Evolutionary conservation across 495 filamentous ascomycete species (phyloP).

Genomic region (Rostrohypoxylon terebratum): DNA sequence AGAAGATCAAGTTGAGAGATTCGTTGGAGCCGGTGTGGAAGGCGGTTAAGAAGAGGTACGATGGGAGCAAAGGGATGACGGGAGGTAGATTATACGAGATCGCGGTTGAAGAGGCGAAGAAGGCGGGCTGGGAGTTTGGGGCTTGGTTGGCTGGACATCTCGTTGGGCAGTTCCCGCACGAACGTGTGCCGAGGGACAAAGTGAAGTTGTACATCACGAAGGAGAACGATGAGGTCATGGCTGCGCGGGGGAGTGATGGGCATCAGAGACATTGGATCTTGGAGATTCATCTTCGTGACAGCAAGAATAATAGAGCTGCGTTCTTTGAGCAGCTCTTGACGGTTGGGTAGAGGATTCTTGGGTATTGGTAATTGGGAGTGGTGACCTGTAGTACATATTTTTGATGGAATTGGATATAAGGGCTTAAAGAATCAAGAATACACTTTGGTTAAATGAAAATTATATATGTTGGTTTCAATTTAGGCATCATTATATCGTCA

Average conservation of each 20-base stretch:
- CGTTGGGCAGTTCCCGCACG: slow-evolving; percentile 54
- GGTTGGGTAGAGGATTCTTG: slow-evolving; percentile 34
- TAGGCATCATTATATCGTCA: no score
- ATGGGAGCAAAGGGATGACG: slow-evolving; percentile 55
- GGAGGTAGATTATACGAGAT: slow-evolving; percentile 58
- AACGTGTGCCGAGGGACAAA: slow-evolving; percentile 62
- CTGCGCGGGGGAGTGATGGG: slow-evolving; percentile 52
- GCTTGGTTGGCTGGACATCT: slow-evolving; percentile 60
- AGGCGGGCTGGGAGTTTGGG: slow-evolving; percentile 57
- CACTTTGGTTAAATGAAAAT: no score
- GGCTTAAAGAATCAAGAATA: no score
- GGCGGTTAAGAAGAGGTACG: slow-evolving; percentile 53
- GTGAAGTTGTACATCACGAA: slow-evolving; percentile 56
- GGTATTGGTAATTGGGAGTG: neutral
- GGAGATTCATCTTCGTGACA: slow-evolving; percentile 63
- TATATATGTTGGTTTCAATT: no score
- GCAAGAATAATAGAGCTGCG: slow-evolving; percentile 50
- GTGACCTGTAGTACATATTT: no score
- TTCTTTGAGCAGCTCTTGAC: slow-evolving; percentile 63
- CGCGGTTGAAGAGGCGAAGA: slow-evolving; percentile 44
- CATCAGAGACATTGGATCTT: slow-evolving; percentile 63
- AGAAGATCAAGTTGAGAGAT: slow-evolving; percentile 59
- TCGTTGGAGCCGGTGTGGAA: slow-evolving; percentile 59
- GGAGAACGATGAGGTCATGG: slow-evolving; percentile 57
- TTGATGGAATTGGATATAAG: no score